Evolutionary conservation across 176 grass and related monocot genomes (phyloP).

Genomic region (Lolium rigidum): DNA sequence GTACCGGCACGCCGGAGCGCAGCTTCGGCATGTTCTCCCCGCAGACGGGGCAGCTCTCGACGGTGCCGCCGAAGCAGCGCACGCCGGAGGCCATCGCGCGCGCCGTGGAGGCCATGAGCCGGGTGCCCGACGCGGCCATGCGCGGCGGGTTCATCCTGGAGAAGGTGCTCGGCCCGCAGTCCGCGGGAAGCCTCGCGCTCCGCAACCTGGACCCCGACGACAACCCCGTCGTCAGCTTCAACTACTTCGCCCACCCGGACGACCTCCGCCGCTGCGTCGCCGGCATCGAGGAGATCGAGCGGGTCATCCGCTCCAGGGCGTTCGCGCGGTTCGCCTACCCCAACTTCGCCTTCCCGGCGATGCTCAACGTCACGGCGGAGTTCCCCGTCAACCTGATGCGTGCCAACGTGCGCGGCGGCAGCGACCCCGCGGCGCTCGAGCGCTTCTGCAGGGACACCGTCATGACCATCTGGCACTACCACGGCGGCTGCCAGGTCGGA

Average conservation of each 20-base stretch:
- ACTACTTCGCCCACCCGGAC: constrained; percentile 76
- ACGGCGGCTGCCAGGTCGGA: constrained; percentile 78
- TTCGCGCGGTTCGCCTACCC: constrained; percentile 70
- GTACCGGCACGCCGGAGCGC: not conserved
- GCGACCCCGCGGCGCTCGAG: constrained; percentile 64
- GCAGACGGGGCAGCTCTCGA: constrained; percentile 61
- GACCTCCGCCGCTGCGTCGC: constrained; percentile 74
- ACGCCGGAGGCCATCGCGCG: constrained; percentile 53
- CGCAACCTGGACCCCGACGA: constrained; percentile 65
- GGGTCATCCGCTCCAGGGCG: constrained; percentile 60
- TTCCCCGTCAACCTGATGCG: constrained; percentile 66
- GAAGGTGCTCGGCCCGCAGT: constrained; percentile 77
- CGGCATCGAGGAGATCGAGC: constrained; percentile 60
- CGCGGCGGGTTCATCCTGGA: constrained; percentile 84
- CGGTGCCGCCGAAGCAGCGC: constrained; percentile 52
- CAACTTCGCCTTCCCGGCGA: constrained; percentile 49
- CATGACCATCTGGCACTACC: constrained; percentile 93
- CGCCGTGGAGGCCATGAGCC: constrained; percentile 46
- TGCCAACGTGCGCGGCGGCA: constrained; percentile 32
- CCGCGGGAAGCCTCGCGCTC: constrained; percentile 56
- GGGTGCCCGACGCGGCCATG: constrained; percentile 51
- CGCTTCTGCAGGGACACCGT: constrained; percentile 90
- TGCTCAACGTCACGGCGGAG: constrained; percentile 58
- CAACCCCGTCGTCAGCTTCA: constrained; percentile 73
- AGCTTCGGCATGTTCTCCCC: constrained; percentile 71